Conservation (phyloP, 2,329 filamentous ascomycete species). For the Talaromyces sp. region DNA sequence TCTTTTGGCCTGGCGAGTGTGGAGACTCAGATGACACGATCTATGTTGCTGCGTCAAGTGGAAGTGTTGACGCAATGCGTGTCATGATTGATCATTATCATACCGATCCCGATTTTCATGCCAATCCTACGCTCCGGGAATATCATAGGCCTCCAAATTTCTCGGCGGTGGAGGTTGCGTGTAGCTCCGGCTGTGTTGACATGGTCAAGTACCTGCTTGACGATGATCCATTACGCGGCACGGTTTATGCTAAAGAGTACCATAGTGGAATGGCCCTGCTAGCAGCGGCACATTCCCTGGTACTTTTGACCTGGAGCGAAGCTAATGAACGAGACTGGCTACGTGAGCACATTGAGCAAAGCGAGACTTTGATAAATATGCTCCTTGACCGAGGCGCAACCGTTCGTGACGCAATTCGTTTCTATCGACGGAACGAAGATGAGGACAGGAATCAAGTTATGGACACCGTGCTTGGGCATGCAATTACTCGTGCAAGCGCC, state of each 20-base stretch:
- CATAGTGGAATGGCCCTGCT: neutral
- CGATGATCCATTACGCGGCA: constrained; percentile 19
- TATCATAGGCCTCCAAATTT: constrained; percentile 11
- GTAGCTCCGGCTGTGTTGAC: constrained; percentile 18
- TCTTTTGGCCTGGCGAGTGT: neutral
- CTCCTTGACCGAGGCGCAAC: neutral
- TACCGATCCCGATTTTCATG: constrained; percentile 19
- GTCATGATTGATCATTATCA: constrained; percentile 8
- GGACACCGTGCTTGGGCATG: neutral
- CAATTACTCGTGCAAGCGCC: neutral
- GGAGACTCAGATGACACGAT: neutral
- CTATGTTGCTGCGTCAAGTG: constrained; percentile 19
- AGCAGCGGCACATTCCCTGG: neutral
- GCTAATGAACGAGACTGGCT: neutral
- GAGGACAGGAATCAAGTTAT: neutral
- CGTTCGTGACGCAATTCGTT: neutral
- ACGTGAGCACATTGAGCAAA: neutral
- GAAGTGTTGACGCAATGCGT: constrained; percentile 16
- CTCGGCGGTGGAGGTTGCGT: constrained; percentile 20
- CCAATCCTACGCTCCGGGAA: neutral
- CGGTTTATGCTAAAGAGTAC: constrained; percentile 8
- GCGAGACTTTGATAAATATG: neutral
- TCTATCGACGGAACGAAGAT: neutral
- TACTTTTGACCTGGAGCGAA: neutral
- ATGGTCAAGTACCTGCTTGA: constrained; percentile 21